A percentile compares a stretch with the other conserved stretches of the same genome.
Conservation (phyloP, 2,329 filamentous ascomycete genomes). For the Emericellopsis atlantica region DNA sequence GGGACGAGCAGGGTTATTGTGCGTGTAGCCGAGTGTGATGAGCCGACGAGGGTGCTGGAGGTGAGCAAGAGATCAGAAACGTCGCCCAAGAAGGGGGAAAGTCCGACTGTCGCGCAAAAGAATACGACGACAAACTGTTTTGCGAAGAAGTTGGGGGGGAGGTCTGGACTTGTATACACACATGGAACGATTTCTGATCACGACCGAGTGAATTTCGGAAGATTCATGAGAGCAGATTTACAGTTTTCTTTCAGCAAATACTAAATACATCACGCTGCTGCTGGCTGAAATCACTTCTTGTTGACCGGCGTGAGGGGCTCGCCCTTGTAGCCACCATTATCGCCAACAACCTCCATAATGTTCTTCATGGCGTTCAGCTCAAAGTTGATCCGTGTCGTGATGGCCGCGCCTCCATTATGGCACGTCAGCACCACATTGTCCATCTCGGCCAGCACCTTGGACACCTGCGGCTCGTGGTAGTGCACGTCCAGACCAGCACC, state of each 20-base stretch:
- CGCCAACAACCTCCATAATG: conserved; percentile 14
- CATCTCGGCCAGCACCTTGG: conserved; percentile 30
- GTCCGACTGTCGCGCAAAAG: conserved; percentile 24
- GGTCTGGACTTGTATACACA: too few species aligned
- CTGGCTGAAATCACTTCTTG: background rate
- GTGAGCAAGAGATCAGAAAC: conserved; percentile 37
- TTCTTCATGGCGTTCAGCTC: conserved; percentile 23
- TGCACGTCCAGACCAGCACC: too few species aligned
- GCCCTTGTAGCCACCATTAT: conserved; percentile 6
- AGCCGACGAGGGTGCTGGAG: conserved; percentile 45
- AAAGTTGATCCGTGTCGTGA: conserved; percentile 25
- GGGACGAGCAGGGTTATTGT: conserved; percentile 57
- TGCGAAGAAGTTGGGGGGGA: conserved; percentile 18
- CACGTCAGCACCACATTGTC: conserved; percentile 23
- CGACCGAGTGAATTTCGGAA: too few species aligned
- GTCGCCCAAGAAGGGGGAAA: conserved; percentile 12
- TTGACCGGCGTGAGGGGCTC: conserved; percentile 10
- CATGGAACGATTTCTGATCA: too few species aligned
- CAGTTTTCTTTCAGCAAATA: too few species aligned
- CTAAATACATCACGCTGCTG: background rate
- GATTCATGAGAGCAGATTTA: too few species aligned
- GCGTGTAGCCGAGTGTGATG: conserved; percentile 47
- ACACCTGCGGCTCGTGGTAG: too few species aligned
- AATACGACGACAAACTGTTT: conserved; percentile 46
- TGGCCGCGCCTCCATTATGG: conserved; percentile 22